A percentile compares a stretch with the other conserved stretches of the same genome.
Conservation (phyloP, 768 basidiomycete genomes). For the Leccinum ochraceum region DNA sequence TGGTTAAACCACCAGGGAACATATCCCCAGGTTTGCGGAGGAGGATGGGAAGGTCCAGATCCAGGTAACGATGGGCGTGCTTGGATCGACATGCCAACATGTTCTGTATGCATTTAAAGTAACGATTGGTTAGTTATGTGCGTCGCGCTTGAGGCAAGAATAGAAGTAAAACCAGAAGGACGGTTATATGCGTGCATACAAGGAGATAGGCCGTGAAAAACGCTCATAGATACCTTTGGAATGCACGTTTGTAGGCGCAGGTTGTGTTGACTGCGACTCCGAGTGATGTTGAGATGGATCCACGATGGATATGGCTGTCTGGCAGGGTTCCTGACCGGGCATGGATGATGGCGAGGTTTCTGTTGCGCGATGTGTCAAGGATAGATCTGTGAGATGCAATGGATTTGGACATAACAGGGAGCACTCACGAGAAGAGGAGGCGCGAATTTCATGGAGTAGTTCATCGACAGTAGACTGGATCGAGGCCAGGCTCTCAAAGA, state of each 20-base stretch:
- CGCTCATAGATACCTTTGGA: conserved; percentile 7
- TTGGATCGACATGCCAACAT: conserved; percentile 15
- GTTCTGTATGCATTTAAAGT: conserved; percentile 12
- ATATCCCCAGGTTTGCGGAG: neutral
- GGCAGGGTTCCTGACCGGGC: neutral
- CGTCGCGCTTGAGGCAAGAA: neutral
- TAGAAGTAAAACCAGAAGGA: neutral
- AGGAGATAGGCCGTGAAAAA: neutral
- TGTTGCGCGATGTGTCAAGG: neutral
- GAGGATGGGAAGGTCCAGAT: neutral
- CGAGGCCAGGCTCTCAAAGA: conserved; percentile 15
- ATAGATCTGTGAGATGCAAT: neutral
- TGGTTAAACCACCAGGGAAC: conserved; percentile 1
- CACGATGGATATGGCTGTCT: neutral
- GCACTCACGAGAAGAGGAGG: conserved; percentile 14
- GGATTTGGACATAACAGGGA: neutral
- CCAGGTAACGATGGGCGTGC: neutral
- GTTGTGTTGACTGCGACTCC: neutral
- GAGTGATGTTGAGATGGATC: neutral
- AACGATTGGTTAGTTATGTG: neutral
- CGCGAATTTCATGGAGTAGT: conserved; percentile 16
- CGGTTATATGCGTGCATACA: neutral
- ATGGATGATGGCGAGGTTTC: neutral
- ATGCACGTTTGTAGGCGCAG: neutral
- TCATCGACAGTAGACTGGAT: conserved; percentile 24